A percentile compares a stretch with the other conserved stretches of the same genome.
Evolutionary conservation across 257 asterid genomes (phyloP).

Genomic region (Voacanga thouarsii): DNA sequence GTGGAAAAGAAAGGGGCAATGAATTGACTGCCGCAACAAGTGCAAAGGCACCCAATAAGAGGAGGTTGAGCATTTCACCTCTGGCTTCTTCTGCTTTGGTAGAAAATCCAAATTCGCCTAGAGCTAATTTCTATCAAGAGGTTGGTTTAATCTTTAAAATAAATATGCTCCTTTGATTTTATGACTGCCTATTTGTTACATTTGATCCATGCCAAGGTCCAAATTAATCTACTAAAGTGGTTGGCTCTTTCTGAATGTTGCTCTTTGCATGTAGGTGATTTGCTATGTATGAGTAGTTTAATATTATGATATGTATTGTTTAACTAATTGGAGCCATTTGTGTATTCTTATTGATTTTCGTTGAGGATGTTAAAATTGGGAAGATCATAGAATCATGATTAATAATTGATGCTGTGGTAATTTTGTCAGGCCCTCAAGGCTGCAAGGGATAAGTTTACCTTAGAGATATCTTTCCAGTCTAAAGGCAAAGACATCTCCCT

Average conservation of each 20-base stretch:
- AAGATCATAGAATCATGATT: slow-evolving; percentile 20
- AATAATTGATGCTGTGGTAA: slow-evolving; percentile 1
- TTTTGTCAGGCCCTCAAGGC: slow-evolving; percentile 55
- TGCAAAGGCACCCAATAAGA: slow-evolving; percentile 52
- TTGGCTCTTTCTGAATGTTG: neutral
- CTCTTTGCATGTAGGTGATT: neutral
- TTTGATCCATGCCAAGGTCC: neutral
- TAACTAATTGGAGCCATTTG: neutral
- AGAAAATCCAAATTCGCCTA: slow-evolving; percentile 42
- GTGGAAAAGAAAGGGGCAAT: slow-evolving; percentile 43
- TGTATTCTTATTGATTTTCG: neutral
- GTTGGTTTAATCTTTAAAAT: slow-evolving; percentile 41
- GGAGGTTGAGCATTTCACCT: slow-evolving; percentile 55
- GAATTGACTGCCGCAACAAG: slow-evolving; percentile 30
- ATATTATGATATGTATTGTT: neutral
- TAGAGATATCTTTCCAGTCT: slow-evolving; percentile 76
- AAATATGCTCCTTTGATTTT: neutral
- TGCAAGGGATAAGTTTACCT: slow-evolving; percentile 70
- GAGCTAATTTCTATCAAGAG: slow-evolving; percentile 65
- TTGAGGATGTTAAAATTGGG: neutral
- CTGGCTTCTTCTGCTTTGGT: slow-evolving; percentile 62
- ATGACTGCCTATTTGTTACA: neutral
- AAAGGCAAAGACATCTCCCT: slow-evolving; percentile 88
- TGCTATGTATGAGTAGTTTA: neutral
- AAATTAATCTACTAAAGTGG: neutral